Conservation (phyloP, 1,284 basidiomycete genomes). For the Stygiomarasmius scandens region DNA sequence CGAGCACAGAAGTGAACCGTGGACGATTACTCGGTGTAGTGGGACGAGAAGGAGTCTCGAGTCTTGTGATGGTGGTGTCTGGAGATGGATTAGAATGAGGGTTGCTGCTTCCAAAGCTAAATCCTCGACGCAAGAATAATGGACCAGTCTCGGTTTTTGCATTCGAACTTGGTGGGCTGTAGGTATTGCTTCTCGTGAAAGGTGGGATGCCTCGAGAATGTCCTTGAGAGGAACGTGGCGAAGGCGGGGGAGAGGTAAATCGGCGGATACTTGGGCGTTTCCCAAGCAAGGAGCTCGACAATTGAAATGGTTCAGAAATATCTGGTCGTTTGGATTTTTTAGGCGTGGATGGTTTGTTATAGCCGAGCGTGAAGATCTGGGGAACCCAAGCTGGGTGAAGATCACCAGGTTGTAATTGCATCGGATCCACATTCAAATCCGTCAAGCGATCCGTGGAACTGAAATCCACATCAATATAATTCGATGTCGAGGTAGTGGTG, state of each 20-base stretch:
- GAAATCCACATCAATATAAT: slow-evolving; percentile 40
- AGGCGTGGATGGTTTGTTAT: slow-evolving; percentile 9
- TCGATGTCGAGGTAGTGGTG: slow-evolving; percentile 53
- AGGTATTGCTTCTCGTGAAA: background rate
- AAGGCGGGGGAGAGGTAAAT: background rate
- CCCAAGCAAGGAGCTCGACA: slow-evolving; percentile 6
- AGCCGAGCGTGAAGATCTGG: slow-evolving; percentile 16
- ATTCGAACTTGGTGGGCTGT: background rate
- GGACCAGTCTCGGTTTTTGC: background rate
- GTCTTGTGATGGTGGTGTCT: no score
- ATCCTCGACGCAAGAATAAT: slow-evolving; percentile 6
- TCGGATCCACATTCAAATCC: background rate
- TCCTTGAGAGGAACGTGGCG: background rate
- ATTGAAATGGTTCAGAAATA: slow-evolving; percentile 17
- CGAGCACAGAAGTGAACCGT: slow-evolving; percentile 3
- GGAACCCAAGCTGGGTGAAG: slow-evolving; percentile 14
- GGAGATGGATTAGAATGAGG: background rate
- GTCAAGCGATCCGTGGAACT: background rate
- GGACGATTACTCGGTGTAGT: slow-evolving; percentile 5
- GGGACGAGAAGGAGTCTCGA: slow-evolving; percentile 8
- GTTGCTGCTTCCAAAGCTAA: slow-evolving; percentile 5
- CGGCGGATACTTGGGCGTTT: background rate
- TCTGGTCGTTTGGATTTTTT: slow-evolving; percentile 3
- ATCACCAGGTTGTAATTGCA: slow-evolving; percentile 9
- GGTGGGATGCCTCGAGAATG: background rate